Evolutionary conservation across 306 rosid species (phyloP).

Genomic region (Gleditsia sinensis): DNA sequence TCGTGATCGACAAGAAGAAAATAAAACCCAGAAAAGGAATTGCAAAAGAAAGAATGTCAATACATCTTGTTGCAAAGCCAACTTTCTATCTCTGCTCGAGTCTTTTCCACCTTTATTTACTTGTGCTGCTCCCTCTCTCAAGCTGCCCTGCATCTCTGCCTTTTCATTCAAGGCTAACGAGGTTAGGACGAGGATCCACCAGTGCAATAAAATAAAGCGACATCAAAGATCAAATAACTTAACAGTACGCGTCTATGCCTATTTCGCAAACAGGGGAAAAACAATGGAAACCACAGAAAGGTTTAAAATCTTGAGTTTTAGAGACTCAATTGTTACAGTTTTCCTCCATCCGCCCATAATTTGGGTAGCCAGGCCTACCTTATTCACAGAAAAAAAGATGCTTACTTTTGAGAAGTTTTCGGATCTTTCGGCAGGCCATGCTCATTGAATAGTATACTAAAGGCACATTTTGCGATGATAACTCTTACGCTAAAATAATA

Average conservation of each 20-base stretch:
- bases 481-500: slow-evolving; percentile 29
- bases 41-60: slow-evolving; percentile 3
- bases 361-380: slow-evolving; percentile 8
- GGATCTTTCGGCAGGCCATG: slow-evolving; percentile 34
- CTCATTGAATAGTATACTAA: slow-evolving; percentile 40
- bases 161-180: slow-evolving; percentile 48
- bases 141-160: slow-evolving; percentile 61
- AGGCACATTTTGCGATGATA: slow-evolving; percentile 38
- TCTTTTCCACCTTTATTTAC: slow-evolving; percentile 46
- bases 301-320: slow-evolving; percentile 7
- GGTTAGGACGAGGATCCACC: slow-evolving; percentile 42
- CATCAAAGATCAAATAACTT: slow-evolving; percentile 9
- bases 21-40: slow-evolving; percentile 6
- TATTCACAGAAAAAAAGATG: slow-evolving; percentile 9
- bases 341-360: not conserved
- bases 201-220: slow-evolving; percentile 13
- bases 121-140: slow-evolving; percentile 34
- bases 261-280: not conserved
- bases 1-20: slow-evolving; percentile 11
- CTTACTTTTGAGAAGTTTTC: slow-evolving; percentile 22
- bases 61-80: slow-evolving; percentile 87
- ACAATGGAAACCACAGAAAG: slow-evolving; percentile 13
- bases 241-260: slow-evolving; percentile 15
- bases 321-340: not conserved
- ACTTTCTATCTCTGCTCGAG: slow-evolving; percentile 57